These are phyloP conservation scores for Chenopodium album DNA, from an alignment of 148 eudicot species.

Conservation along the genomic window DNA sequence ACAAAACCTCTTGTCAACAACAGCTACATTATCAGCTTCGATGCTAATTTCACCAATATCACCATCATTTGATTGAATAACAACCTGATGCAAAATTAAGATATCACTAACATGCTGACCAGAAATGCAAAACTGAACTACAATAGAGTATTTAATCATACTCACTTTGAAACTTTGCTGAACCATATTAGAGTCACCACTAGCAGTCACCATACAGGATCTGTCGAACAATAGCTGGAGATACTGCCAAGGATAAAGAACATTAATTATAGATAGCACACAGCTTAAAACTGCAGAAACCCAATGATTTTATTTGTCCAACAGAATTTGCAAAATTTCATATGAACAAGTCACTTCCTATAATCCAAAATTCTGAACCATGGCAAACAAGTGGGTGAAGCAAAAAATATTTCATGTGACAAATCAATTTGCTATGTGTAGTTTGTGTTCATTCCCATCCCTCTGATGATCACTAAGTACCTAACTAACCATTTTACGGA, in stretches of 20 bases:
- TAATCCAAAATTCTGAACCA: not conserved
- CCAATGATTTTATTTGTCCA: not conserved
- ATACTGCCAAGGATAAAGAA: not conserved
- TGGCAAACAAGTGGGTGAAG: not conserved
- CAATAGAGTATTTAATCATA: not conserved
- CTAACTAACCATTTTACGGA: not conserved
- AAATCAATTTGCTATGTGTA: not conserved
- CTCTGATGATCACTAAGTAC: not conserved
- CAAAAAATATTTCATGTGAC: not conserved
- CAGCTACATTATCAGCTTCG: not conserved
- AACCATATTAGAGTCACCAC: not conserved
- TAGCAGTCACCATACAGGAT: not conserved
- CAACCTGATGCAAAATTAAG: not conserved
- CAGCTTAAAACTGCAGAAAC: not conserved
- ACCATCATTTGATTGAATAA: not conserved
- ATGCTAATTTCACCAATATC: not conserved
- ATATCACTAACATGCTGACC: not conserved
- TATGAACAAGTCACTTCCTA: not conserved
- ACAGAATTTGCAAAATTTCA: not conserved
- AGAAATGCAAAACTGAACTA: not conserved
- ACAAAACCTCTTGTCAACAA: not conserved
- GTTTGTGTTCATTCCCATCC: not conserved
- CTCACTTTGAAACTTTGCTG: not conserved
- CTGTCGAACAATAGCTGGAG: not conserved
- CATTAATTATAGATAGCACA: not conserved